Base-by-base conservation (phyloP, 345 rosid genomes). In the Kandelia obovata region DNA sequence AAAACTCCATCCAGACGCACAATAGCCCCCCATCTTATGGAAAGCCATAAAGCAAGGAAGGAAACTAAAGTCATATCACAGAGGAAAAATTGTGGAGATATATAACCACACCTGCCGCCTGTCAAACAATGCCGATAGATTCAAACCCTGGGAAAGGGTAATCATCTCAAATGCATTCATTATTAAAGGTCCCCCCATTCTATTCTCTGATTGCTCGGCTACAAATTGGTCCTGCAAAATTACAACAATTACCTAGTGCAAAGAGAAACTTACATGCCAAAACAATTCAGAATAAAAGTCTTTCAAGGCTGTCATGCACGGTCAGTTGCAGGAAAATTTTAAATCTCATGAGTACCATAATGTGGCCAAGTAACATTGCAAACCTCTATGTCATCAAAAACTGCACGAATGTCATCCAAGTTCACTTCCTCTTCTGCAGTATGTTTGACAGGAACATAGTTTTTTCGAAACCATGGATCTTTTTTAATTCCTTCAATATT, bases 111-210 rank as follows among this genome's bases (percentile, higher is more conserved):
- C 97, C 96, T 86, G 96, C 65, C 79, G 83, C 79, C 96, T 83
- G 61, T 95, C 97, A 84, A 95, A 95, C 68, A 95, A 81, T 46
- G 90, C 96, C 27, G 96, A 90, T 65, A 95, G 81, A 77, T 95
- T 95, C 81, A 91, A 80, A 63, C 96, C 98, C 78, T 94, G 98
- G n/a, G 96, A 94, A 70, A 94, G 82, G 17, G 95, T 88, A 58
- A 94, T 94, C 93, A 95, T 88, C 87, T 95, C 99, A 80, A 95
- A 95, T 55, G 96, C 99, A 76, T 95, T 95, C 98, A 94, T 91
- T 60, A 85, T 77, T 58, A 88, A 62, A 16, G 98, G 98, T 17
- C 96, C 84, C 20, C 74, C 81, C 37, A 79, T 89, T 46, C 73
- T 74, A 6, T 58, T 73, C 68, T 71, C 72, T 69, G 87, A 60